Evolutionary conservation across 495 filamentous ascomycete genomes (phyloP).

Genomic region (Penicillium maclennaniae): DNA sequence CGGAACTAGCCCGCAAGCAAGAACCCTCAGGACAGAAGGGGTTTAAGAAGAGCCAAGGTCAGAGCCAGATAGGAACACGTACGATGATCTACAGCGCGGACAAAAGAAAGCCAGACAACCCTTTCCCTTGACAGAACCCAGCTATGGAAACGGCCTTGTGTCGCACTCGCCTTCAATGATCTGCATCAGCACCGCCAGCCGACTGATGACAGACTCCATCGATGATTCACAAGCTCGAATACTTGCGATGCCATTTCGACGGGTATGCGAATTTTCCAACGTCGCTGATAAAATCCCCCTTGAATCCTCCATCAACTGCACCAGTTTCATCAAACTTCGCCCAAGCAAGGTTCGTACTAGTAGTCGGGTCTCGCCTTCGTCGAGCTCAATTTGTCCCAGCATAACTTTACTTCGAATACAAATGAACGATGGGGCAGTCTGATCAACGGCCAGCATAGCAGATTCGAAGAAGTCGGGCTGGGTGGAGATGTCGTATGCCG

Average conservation of each 20-base stretch:
- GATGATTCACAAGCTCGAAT: conserved; percentile 23
- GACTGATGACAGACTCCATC: conserved; percentile 21
- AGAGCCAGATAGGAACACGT: too few relatives aligned
- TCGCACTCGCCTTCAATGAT: conserved; percentile 21
- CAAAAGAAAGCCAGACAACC: too few relatives aligned
- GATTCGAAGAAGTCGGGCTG: conserved; percentile 26
- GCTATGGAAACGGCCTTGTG: neutral
- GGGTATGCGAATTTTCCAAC: conserved; percentile 10
- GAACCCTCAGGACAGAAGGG: too few relatives aligned
- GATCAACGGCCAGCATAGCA: conserved; percentile 21
- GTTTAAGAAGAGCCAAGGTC: too few relatives aligned
- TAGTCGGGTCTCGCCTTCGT: conserved; percentile 26
- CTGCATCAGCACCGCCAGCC: conserved; percentile 26
- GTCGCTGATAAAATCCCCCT: conserved; percentile 14
- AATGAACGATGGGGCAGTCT: conserved; percentile 22
- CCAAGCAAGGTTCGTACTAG: conserved; percentile 26
- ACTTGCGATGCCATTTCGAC: conserved; percentile 10
- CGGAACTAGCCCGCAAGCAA: too few relatives aligned
- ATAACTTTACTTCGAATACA: conserved; percentile 31
- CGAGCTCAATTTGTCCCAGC: conserved; percentile 30
- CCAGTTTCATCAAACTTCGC: conserved; percentile 23
- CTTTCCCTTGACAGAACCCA: neutral
- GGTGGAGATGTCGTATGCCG: conserved; percentile 27
- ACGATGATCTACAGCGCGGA: too few relatives aligned
- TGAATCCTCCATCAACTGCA: conserved; percentile 23